phyloP scores from a whole-genome alignment of 2,329 filamentous ascomycete species.

The Clarireedia sp. region DNA sequence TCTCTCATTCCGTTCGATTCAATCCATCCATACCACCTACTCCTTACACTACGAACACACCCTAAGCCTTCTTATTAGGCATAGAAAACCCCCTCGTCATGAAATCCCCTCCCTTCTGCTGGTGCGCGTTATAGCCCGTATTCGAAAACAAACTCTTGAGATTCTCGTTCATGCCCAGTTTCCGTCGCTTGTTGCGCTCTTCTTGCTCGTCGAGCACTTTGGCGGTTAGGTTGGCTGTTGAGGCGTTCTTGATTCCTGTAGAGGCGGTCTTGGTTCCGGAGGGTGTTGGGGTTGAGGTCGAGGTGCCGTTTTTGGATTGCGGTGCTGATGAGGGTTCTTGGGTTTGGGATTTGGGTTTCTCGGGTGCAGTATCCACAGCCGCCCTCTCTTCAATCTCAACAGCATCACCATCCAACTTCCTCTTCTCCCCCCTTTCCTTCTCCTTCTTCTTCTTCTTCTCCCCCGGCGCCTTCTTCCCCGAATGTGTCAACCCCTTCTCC shows the following conservation, averaged over 20 bases:
- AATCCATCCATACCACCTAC: too few species aligned
- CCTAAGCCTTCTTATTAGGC: slow-evolving; percentile 30
- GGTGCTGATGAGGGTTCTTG: slow-evolving; percentile 21
- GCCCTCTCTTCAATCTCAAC: slow-evolving; percentile 12
- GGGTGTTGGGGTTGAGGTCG: slow-evolving; percentile 25
- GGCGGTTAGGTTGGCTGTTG: slow-evolving; percentile 77
- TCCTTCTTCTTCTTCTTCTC: slow-evolving; percentile 72
- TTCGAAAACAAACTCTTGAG: slow-evolving; percentile 46
- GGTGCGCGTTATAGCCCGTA: slow-evolving; percentile 32
- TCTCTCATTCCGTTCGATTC: too few species aligned
- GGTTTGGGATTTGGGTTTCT: slow-evolving; percentile 19
- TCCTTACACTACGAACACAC: background rate
- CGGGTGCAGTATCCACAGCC: slow-evolving; percentile 22
- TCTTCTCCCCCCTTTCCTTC: slow-evolving; percentile 26
- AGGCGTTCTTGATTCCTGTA: slow-evolving; percentile 73
- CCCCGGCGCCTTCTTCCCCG: slow-evolving; percentile 67
- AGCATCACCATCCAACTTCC: slow-evolving; percentile 8
- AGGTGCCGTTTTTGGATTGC: slow-evolving; percentile 26
- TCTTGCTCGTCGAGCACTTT: slow-evolving; percentile 85
- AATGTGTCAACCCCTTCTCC: slow-evolving; percentile 70
- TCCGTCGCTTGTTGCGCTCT: slow-evolving; percentile 69
- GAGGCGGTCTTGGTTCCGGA: background rate
- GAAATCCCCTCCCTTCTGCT: slow-evolving; percentile 41
- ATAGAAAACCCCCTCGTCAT: slow-evolving; percentile 52
- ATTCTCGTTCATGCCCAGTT: slow-evolving; percentile 51